Conservation (phyloP, 148 eudicot genomes). For the Silene latifolia region DNA sequence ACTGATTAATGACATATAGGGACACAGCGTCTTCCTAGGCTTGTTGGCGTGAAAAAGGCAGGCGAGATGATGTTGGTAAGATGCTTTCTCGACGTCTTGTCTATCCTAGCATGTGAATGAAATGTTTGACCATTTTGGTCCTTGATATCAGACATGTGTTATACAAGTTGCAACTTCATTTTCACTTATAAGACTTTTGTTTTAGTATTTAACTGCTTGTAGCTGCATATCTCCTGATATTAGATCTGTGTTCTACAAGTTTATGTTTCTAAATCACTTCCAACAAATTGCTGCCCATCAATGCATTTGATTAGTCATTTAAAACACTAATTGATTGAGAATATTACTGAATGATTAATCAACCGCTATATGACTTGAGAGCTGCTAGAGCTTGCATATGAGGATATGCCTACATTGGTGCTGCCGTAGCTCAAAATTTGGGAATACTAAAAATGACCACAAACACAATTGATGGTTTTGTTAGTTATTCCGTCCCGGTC, state of each 20-base stretch:
- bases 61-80: constrained; percentile 87
- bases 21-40: constrained; percentile 95
- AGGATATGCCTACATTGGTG: too few relatives aligned
- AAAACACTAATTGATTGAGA: neutral
- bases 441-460: too few relatives aligned
- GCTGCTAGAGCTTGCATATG: too few relatives aligned
- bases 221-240: neutral
- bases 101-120: neutral
- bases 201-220: neutral
- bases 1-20: constrained; percentile 38
- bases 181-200: neutral
- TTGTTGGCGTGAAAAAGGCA: constrained; percentile 70
- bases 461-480: too few relatives aligned
- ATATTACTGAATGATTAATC: neutral
- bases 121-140: neutral
- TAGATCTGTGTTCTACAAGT: neutral
- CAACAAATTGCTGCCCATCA: neutral
- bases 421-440: too few relatives aligned
- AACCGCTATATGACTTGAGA: too few relatives aligned
- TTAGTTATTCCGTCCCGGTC: too few relatives aligned
- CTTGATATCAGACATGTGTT: neutral
- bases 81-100: neutral
- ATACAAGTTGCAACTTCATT: neutral
- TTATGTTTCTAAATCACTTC: neutral
- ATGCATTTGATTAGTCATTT: neutral